These are phyloP conservation scores for Plenodomus tracheiphilus DNA, from an alignment of 2,329 filamentous ascomycete genomes.

Conservation along the genomic window DNA sequence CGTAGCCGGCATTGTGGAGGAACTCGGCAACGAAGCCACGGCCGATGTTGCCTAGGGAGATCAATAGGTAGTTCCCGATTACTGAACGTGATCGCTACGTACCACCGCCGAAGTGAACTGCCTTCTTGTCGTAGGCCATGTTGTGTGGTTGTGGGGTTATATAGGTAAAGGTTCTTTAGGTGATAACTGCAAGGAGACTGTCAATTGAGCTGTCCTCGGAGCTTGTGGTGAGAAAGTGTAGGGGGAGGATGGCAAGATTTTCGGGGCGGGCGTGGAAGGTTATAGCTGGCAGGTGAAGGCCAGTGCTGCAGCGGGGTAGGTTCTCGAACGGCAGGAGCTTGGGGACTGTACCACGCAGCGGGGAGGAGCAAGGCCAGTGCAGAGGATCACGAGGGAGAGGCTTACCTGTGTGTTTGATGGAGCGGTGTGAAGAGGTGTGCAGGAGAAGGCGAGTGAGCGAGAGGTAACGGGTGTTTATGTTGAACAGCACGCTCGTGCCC, in stretches of 20 bases:
- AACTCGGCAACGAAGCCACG: conserved; percentile 61
- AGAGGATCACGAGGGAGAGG: conserved; percentile 10
- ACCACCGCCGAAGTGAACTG: conserved; percentile 56
- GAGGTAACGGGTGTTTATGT: conserved; percentile 24
- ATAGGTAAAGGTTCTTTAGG: conserved; percentile 6
- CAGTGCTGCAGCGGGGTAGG: conserved; percentile 27
- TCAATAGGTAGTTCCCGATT: neutral
- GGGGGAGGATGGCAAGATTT: conserved; percentile 1
- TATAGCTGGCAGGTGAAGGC: conserved; percentile 8
- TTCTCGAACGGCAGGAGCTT: conserved; percentile 25
- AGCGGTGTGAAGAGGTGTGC: conserved; percentile 28
- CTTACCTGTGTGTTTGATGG: conserved; percentile 19
- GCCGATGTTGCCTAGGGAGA: conserved; percentile 51
- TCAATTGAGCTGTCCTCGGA: neutral
- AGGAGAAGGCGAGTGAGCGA: conserved; percentile 17
- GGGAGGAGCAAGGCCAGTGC: conserved; percentile 10
- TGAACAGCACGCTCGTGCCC: conserved; percentile 17
- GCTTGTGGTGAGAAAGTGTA: conserved; percentile 2
- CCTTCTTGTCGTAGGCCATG: conserved; percentile 51
- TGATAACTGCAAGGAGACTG: conserved; percentile 1
- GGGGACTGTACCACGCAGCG: conserved; percentile 3
- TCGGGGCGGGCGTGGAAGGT: conserved; percentile 2
- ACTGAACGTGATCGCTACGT: neutral
- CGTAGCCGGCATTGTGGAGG: conserved; percentile 91
- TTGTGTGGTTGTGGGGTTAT: conserved; percentile 18